Evolutionary conservation across 2,329 filamentous ascomycete species (phyloP), one percentile per base, ranked within the genome.

Genomic region (Penicillium sp.): DNA sequence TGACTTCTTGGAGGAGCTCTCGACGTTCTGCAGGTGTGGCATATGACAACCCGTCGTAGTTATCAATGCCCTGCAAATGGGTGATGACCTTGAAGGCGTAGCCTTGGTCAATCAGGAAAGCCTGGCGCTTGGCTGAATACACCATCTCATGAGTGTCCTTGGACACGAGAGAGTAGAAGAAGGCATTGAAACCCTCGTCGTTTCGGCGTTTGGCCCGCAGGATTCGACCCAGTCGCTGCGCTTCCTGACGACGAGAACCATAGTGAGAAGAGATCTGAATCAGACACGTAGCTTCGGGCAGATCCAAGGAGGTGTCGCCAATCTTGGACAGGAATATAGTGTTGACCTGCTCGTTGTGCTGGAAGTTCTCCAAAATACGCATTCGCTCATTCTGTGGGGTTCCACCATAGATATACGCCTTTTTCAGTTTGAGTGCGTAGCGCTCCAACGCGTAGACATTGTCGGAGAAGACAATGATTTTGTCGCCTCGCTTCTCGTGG

Each of bases 51-150:
- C 86, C 85, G 0, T 88, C 85, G 47, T 92, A 87, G 53, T 89
- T 83, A 54, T 96, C 90, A 57, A 99, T 90, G 45, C 92, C 94
- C 65, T 92, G 87, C 7, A 99, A 80, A 66, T 95, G 90, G 0
- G 94, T 99, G 69, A 99, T 99, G 56, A 97, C 92, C 70, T 97
- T 97, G 81, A 99, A 99, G 0, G 94, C 92, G 69, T 99, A 99
- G 9, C 94, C 94, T 73, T 99, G 94, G 61, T 99, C 94, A 20
- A 99, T 92, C 1, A 99, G 79, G 76, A 99, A 99, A 1, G 94
- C 92, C 72, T 99, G 94, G 9, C 94, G 84, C 73, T 96, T 97
- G 4, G 91, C 92, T 0, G 92, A 96, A 71, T 96, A 99, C 69
- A 86, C 94, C 92, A 99, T 97, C 71, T 99, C 94, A 55, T 92